These are phyloP conservation scores for Aspergillus sojae DNA, from an alignment of 2,329 filamentous ascomycete species.

Conservation along the genomic window DNA sequence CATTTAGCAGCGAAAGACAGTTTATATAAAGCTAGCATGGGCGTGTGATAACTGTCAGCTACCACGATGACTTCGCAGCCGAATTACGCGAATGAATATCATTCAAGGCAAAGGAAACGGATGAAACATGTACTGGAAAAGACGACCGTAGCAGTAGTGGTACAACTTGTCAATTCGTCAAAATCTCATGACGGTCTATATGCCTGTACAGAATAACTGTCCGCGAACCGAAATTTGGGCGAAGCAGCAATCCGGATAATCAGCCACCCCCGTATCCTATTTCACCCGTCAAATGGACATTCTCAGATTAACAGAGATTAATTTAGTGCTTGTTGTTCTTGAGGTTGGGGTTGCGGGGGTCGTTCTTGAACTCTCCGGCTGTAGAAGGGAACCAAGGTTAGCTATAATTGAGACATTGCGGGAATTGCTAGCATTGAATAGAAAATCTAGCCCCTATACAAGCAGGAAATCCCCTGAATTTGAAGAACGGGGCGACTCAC, in stretches of 20 bases:
- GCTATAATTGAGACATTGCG: conserved; percentile 12
- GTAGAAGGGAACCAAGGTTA: conserved; percentile 22
- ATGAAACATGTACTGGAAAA: background rate
- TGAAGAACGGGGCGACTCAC: conserved; percentile 58
- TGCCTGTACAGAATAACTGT: conserved; percentile 42
- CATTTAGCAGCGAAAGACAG: background rate
- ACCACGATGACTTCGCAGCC: background rate
- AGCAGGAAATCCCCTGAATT: background rate
- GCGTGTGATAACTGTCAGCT: background rate
- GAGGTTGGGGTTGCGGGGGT: conserved; percentile 73
- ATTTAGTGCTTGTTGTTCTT: conserved; percentile 43
- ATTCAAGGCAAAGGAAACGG: background rate
- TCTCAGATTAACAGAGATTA: conserved; percentile 18
- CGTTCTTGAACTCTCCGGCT: conserved; percentile 97
- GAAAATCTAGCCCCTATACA: background rate
- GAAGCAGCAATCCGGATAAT: conserved; percentile 24
- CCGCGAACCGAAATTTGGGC: conserved; percentile 29
- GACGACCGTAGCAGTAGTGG: conserved; percentile 27
- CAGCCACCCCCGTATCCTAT: conserved; percentile 22
- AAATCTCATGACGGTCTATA: conserved; percentile 41
- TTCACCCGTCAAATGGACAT: conserved; percentile 21
- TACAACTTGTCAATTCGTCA: conserved; percentile 45
- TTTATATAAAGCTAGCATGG: background rate
- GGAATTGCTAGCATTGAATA: background rate
- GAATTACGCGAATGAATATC: background rate